Evolutionary conservation across 768 basidiomycete genomes (phyloP).

Genomic region (Suillus lakei): DNA sequence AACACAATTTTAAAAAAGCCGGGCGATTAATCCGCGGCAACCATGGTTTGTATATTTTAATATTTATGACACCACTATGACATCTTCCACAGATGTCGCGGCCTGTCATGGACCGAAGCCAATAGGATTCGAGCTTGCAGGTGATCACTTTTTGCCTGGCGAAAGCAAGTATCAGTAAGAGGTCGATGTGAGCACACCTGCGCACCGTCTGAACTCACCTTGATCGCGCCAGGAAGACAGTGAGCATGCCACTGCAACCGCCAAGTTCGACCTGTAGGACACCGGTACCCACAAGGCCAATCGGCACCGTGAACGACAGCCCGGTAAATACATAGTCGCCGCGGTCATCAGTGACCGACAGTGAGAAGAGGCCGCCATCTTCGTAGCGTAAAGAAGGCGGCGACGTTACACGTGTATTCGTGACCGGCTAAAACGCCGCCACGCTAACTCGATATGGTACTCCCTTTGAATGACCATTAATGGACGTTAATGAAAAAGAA

Average conservation of each 20-base stretch:
- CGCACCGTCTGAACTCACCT: not conserved
- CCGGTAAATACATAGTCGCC: not conserved
- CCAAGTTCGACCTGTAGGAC: not conserved
- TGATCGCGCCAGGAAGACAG: not conserved
- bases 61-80: not conserved
- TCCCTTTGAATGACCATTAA: constrained; percentile 2
- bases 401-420: constrained; percentile 8
- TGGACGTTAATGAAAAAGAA: not conserved
- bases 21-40: not conserved
- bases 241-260: not conserved
- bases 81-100: not conserved
- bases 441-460: not conserved
- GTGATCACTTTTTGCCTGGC: not conserved
- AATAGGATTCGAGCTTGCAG: not conserved
- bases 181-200: not conserved
- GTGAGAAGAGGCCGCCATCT: not conserved
- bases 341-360: not conserved
- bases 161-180: not conserved
- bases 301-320: not conserved
- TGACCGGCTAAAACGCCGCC: not conserved
- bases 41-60: not conserved
- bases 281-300: not conserved
- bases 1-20: not conserved
- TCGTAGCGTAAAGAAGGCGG: not conserved
- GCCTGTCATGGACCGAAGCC: not conserved